Evolutionary conservation across 2,329 filamentous ascomycete genomes (phyloP).

Genomic region (Fusarium secorum): DNA sequence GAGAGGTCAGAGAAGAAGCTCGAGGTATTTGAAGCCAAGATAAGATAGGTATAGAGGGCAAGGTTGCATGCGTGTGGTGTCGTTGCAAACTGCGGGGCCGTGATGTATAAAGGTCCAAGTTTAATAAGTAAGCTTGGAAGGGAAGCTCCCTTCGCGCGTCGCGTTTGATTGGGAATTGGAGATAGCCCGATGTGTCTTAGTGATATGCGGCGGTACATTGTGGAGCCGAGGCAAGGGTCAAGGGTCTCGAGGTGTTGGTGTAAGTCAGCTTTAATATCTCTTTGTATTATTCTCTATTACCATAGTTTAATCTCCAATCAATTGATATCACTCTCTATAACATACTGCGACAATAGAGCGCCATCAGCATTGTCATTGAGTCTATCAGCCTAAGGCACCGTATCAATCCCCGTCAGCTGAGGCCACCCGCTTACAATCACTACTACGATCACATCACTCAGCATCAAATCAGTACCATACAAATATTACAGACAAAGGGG

Average conservation of each 20-base stretch:
- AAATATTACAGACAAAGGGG: background rate
- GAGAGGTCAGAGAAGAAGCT: background rate
- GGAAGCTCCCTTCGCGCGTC: conserved; percentile 17
- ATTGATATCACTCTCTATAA: background rate
- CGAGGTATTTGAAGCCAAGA: background rate
- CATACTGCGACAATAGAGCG: background rate
- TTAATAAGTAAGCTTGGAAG: background rate
- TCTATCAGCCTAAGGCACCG: rapidly evolving
- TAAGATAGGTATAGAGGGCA: background rate
- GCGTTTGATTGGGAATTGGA: conserved; percentile 9
- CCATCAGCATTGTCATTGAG: background rate
- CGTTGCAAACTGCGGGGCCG: conserved; percentile 16
- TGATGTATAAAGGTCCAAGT: conserved; percentile 20
- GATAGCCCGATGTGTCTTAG: background rate
- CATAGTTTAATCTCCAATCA: background rate
- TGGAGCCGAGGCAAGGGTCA: background rate
- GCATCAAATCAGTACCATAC: background rate
- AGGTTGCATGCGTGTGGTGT: background rate
- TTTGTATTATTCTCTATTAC: background rate
- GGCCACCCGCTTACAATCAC: background rate
- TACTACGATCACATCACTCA: background rate
- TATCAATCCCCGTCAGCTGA: background rate
- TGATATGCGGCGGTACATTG: background rate
- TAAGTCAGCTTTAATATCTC: background rate
- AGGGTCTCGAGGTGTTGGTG: background rate